Evolutionary conservation across 163 green algal species (phyloP), one percentile per base, ranked within the genome.

Genomic region (Coccomyxa subellipsoidea): DNA sequence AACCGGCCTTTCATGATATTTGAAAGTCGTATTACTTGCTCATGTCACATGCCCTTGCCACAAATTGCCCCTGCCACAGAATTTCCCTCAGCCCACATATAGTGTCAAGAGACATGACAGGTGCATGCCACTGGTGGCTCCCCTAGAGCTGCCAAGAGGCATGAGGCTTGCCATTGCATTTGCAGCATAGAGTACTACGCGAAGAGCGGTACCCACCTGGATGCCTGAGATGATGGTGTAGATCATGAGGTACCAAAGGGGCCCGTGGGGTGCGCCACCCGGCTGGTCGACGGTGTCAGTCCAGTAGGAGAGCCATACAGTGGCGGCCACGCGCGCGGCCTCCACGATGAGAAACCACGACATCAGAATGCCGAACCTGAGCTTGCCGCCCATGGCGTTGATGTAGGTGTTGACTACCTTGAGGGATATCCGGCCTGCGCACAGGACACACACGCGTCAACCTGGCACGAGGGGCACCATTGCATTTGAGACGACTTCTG

Each of bases 251-350:
- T 90, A 91, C 81, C 84, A 89, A 35, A 87, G 37, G 1, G 84
- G 66, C 21, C 75, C 70, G 70, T 85, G 87, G 25, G 66, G 47
- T 23, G 82, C 79, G 2, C 82, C 76, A 25, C 82, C 81, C 15
- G 54, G 54, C 29, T 29, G 35, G 78, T 81, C 83, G 47, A 73
- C 36, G 31, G 53, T 32, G 35, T 54, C 47, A 4, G 91, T 94
- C 91, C 91, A 95, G 38, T 88, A 59, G 1, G 79, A 84, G 37
- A 95, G 86, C 91, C 91, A 95, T 2, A 95, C 85, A 21, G 84
- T 91, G 5, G 91, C 85, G 1, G 53, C 84, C 10, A 94, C 84
- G 4, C 90, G 81, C 34, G 85, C 40, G 31, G 76, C 72, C 88
- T 95, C 91, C 18, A 85, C 80, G 8, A 81, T 29, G 9, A 90